These are phyloP conservation scores for Knoxia roxburghii DNA, from an alignment of 257 asterid species.

Conservation along the genomic window DNA sequence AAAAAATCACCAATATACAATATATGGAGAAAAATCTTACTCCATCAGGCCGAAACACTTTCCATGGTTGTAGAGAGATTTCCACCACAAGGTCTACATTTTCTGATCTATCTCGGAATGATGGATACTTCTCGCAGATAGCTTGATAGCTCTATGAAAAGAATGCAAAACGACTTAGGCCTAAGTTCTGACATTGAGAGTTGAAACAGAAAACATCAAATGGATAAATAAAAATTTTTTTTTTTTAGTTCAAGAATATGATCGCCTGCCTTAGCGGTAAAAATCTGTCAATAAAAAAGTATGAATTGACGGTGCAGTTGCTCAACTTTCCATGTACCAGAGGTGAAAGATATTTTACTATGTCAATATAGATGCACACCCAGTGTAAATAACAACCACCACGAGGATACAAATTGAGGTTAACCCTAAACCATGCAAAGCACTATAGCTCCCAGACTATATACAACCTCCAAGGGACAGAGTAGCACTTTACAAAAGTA, in stretches of 20 bases:
- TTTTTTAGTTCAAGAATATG: background rate
- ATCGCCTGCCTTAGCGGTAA: background rate
- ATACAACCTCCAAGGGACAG: background rate
- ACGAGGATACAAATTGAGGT: background rate
- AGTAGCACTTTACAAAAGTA: background rate
- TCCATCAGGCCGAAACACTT: conserved; percentile 92
- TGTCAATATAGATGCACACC: background rate
- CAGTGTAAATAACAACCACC: background rate
- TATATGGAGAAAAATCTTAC: conserved; percentile 37
- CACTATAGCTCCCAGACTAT: background rate
- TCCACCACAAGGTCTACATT: conserved; percentile 98
- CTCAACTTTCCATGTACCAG: background rate
- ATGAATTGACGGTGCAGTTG: background rate
- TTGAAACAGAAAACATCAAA: conserved; percentile 7
- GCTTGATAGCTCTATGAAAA: conserved; percentile 76
- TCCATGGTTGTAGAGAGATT: conserved; percentile 96
- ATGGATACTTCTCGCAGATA: conserved; percentile 90
- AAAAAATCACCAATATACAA: background rate
- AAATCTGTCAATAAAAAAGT: background rate
- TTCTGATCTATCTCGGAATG: conserved; percentile 96
- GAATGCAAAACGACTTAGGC: conserved; percentile 17
- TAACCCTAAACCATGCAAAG: background rate
- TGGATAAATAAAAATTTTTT: background rate
- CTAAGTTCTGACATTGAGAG: conserved; percentile 11
- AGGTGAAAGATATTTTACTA: background rate